phyloP scores from a whole-genome alignment of 352 stramenopile species.

The Phytophthora rubi region DNA sequence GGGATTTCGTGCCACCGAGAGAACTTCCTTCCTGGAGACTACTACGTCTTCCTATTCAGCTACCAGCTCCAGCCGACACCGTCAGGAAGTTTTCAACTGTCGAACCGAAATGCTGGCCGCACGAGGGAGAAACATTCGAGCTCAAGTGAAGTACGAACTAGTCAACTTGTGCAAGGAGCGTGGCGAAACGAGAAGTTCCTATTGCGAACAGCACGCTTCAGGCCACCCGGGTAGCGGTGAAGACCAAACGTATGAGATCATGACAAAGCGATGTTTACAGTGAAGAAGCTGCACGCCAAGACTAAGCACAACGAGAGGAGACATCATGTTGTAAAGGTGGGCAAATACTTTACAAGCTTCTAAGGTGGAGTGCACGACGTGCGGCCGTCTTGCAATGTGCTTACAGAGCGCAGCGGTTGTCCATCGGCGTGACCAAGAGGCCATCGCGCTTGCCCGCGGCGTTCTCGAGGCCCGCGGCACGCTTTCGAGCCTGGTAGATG shows the following conservation, averaged over 20 bases:
- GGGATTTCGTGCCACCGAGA: slow-evolving; percentile 3
- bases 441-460: slow-evolving; percentile 53
- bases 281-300: neutral
- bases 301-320: neutral
- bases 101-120: too few species aligned
- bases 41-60: slow-evolving; percentile 16
- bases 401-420: slow-evolving; percentile 57
- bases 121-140: too few species aligned
- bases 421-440: slow-evolving; percentile 49
- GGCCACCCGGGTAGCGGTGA: neutral
- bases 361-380: neutral
- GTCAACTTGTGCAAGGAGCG: slow-evolving; percentile 17
- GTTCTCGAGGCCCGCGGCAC: slow-evolving; percentile 52
- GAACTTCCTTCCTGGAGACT: slow-evolving; percentile 14
- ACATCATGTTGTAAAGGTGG: neutral
- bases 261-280: neutral
- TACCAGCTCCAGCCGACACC: too few species aligned
- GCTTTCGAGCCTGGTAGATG: slow-evolving; percentile 77
- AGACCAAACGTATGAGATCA: neutral
- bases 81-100: too few species aligned
- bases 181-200: slow-evolving; percentile 7
- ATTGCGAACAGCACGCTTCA: slow-evolving; percentile 12
- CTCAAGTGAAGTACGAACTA: too few species aligned
- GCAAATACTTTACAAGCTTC: neutral
- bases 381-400: neutral